Evolutionary conservation across 768 basidiomycete genomes (phyloP), one percentile per base, ranked within the genome.

Genomic region (Albatrellus ellisii): DNA sequence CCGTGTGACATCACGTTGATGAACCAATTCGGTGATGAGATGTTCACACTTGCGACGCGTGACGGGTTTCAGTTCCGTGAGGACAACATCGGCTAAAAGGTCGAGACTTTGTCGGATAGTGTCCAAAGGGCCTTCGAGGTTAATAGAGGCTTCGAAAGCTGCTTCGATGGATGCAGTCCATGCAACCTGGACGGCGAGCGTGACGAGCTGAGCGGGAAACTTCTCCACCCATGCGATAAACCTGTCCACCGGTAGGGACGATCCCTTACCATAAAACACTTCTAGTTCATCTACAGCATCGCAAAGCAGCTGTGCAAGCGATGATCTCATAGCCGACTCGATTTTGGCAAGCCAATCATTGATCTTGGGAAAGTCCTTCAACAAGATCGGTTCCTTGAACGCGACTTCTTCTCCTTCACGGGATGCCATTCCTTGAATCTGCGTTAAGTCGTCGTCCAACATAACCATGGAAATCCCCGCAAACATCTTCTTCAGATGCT

Each of bases 401-500:
- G 59, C 62, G 12, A 99, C 85, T 56, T 91, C 83, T 60, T 99
- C 95, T 31, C 94, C 95, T 58, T 99, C 95, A 44, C 89, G 71
- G 1, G 95, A 98, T 10, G 87, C 77, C 80, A 98, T 94, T 40
- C 87, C 91, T 48, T 80, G 79, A 43, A 98, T 92, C 55, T 82
- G 75, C 4, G 87, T 81, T 47, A 85, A 58, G 36, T 91, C 89
- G 14, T 90, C 87, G 56, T 95, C 88, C 21, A 98, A 70, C 52
- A 66, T 71, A 51, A 98, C 70, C 0, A 90, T 91, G 1, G 90
- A 82, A 28, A 99, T 82, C 21, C 95, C 95, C 17, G 95, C 95
- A 62, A 99, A 99, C 95, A 99, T 99, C 72, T 99, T 99, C 69
- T 97, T 98, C 46, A 99, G 70, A 64, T 98, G 95, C 54, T 99